phyloP scores from a whole-genome alignment of 495 filamentous ascomycete genomes.

The Talaromyces ruber region DNA sequence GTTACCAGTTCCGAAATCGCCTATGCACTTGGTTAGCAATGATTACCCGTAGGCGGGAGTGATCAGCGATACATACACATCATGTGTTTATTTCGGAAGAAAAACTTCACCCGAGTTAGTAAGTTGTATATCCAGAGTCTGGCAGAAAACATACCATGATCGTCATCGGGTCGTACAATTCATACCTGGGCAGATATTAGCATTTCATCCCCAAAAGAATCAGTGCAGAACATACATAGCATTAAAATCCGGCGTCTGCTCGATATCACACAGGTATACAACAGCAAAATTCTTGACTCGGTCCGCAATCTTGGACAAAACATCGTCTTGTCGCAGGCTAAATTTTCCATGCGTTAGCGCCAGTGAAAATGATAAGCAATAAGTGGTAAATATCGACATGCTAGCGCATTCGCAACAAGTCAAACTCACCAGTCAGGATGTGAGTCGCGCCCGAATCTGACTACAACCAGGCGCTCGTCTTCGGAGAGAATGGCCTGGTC shows the following conservation, averaged over 20 bases:
- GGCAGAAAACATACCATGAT: constrained; percentile 40
- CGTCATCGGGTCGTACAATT: constrained; percentile 63
- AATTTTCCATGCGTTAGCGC: constrained; percentile 22
- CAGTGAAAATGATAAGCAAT: background rate
- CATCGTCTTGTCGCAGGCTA: constrained; percentile 87
- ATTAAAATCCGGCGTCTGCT: constrained; percentile 95
- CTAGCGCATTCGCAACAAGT: background rate
- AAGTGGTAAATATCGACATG: background rate
- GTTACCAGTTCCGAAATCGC: constrained; percentile 95
- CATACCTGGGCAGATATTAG: constrained; percentile 15
- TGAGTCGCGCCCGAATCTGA: constrained; percentile 80
- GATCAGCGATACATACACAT: constrained; percentile 46
- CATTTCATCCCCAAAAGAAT: background rate
- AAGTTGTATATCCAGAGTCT: background rate
- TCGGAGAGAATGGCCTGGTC: constrained; percentile 90
- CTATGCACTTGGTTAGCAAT: background rate
- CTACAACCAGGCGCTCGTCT: constrained; percentile 93
- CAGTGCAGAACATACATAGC: constrained; percentile 55
- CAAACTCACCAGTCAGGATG: constrained; percentile 46
- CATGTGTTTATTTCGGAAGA: constrained; percentile 98
- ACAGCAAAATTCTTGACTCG: constrained; percentile 55
- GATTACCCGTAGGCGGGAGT: background rate
- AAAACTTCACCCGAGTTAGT: constrained; percentile 44
- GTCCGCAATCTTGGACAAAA: constrained; percentile 65
- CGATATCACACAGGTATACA: constrained; percentile 94